A percentile compares a stretch with the other conserved stretches of the same genome.
These are phyloP conservation scores for Crucibulum cyathiforme DNA, from an alignment of 1,284 basidiomycete species.

Conservation along the genomic window DNA sequence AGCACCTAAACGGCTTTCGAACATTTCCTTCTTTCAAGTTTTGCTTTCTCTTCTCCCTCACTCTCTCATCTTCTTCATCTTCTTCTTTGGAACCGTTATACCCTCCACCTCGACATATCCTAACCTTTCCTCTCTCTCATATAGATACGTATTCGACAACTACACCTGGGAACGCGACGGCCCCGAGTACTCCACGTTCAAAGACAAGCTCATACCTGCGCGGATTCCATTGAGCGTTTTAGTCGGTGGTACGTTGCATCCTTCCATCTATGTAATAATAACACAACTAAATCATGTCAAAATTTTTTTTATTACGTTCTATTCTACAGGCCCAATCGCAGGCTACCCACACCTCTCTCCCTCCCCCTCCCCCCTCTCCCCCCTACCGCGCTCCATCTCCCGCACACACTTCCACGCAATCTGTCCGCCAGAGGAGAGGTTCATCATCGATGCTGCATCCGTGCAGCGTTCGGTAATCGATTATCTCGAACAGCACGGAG, in stretches of 20 bases:
- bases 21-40: too few relatives aligned
- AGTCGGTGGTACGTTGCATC: slow-evolving; percentile 25
- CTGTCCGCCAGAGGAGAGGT: slow-evolving; percentile 45
- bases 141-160: slow-evolving; percentile 29
- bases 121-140: not conserved
- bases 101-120: not conserved
- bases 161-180: slow-evolving; percentile 8
- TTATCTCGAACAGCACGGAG: slow-evolving; percentile 9
- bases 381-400: slow-evolving; percentile 49
- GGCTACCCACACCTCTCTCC: not conserved
- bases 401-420: slow-evolving; percentile 46
- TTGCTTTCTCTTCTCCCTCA: too few relatives aligned
- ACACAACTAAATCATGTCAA: too few relatives aligned
- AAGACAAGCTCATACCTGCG: slow-evolving; percentile 6
- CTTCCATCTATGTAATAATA: too few relatives aligned
- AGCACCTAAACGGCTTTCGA: too few relatives aligned
- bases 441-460: slow-evolving; percentile 8
- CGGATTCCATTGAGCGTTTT: slow-evolving; percentile 35
- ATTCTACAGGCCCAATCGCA: not conserved
- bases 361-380: slow-evolving; percentile 19
- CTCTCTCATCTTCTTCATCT: not conserved
- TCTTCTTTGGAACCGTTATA: too few relatives aligned
- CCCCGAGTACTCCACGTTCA: slow-evolving; percentile 6
- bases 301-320: too few relatives aligned
- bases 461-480: slow-evolving; percentile 7